Evolutionary conservation across 1,284 basidiomycete species (phyloP).

Genomic region (Heterobasidion irregulare): DNA sequence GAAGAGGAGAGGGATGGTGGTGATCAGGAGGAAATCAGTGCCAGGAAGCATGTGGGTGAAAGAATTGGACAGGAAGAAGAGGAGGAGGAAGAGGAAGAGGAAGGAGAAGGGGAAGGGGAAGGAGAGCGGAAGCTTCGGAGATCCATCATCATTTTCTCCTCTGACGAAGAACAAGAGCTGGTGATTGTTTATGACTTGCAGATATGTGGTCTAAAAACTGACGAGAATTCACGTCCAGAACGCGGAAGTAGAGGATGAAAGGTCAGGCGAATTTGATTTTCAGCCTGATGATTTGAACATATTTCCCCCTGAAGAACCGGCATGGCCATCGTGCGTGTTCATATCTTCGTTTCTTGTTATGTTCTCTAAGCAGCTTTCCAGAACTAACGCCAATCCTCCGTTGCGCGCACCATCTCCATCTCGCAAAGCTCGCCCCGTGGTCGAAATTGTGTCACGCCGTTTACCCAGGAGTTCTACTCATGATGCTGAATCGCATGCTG

Average conservation of each 20-base stretch:
- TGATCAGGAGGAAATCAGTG: background rate
- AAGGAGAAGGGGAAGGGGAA: background rate
- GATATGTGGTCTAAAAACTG: too few species aligned
- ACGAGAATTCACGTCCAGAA: too few species aligned
- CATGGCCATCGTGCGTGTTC: background rate
- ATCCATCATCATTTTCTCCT: too few species aligned
- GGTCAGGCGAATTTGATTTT: background rate
- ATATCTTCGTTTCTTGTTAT: background rate
- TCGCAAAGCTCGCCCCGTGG: background rate
- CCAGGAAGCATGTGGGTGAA: background rate
- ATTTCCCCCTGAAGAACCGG: background rate
- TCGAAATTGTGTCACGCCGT: too few species aligned
- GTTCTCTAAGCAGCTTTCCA: background rate
- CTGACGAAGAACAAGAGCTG: too few species aligned
- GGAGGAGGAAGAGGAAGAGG: background rate
- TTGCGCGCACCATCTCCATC: background rate
- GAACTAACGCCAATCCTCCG: background rate
- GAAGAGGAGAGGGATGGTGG: background rate
- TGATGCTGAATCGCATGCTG: background rate
- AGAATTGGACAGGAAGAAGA: background rate
- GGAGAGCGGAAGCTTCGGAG: too few species aligned
- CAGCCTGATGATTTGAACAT: background rate
- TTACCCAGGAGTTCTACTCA: background rate
- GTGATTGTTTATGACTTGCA: too few species aligned
- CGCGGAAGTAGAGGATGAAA: too few species aligned